Base-by-base conservation (phyloP, 129 eudicot genomes). In the Tanacetum coccineum region DNA sequence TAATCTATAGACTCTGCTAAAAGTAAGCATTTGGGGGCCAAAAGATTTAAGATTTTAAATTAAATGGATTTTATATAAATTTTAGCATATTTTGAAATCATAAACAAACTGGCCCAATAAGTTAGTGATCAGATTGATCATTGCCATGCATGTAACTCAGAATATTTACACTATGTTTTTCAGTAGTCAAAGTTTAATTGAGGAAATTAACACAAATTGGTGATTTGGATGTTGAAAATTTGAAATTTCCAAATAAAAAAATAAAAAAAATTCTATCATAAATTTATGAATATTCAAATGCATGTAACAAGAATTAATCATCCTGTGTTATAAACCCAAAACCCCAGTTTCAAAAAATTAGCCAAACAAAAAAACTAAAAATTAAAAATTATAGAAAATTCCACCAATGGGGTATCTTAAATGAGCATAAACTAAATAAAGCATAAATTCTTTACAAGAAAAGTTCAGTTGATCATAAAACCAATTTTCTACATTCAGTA, bases 281-380 rank as follows among this genome's bases (percentile, higher is more conserved):
- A 36, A 36, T 6, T 22, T 32, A 32, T 10, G 40, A 36, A 76
- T 15, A 40, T 36, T 44, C 60, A 62, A 64, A 59, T 78, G 79
- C 82, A 80, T 79, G 81, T 68, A 75, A 70, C 59, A 49, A 61
- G 64, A 55, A 63, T 7, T 52, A 7, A 20, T n/a, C 44, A 4
- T 62, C 66, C 66, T 22, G 59, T 74, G 73, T 67, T 67, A 14
- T 65, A 7, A 56, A 42, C 64, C 59, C 78, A 74, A 66, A 44
- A 46, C 59, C 66, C 40, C 40, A 70, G 9, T 55, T 69, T 12
- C 12, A 26, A 66, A 60, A n/a, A 25, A 40, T 6, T n/a, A n/a
- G 19, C 8, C 61, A 50, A 25, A 17, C n/a, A 4, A 22, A 13
- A 0, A 19, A 61, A 1, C 13, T 12, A 32, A 32, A 5, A 32